These are phyloP conservation scores for Epicoccum sorghinum DNA, from an alignment of 2,329 filamentous ascomycete genomes.

Conservation along the genomic window DNA sequence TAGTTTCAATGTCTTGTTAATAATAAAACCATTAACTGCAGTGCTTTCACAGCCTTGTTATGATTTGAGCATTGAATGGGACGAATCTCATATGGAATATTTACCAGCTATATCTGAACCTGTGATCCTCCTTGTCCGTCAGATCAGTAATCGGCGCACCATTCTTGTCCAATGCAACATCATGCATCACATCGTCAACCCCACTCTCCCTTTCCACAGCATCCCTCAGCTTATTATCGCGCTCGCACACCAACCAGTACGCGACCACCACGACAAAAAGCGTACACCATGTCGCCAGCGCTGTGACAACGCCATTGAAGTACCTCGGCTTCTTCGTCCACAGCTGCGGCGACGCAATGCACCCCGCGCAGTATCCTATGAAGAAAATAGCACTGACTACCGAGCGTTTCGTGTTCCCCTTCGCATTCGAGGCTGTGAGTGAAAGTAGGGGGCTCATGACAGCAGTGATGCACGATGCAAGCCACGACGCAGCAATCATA, in stretches of 20 bases:
- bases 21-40: no score
- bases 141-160: conserved; percentile 4
- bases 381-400: conserved; percentile 57
- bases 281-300: conserved; percentile 51
- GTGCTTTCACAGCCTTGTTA: no score
- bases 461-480: conserved; percentile 35
- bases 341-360: conserved; percentile 56
- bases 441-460: conserved; percentile 24
- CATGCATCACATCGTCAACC: background rate
- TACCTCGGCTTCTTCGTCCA: conserved; percentile 55
- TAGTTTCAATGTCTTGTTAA: no score
- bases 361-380: conserved; percentile 57
- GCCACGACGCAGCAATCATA: conserved; percentile 57
- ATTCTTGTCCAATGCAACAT: conserved; percentile 5
- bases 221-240: conserved; percentile 1
- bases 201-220: background rate
- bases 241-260: conserved; percentile 6
- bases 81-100: background rate
- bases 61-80: no score
- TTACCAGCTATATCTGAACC: conserved; percentile 10
- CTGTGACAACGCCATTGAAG: conserved; percentile 55
- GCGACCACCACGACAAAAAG: conserved; percentile 3
- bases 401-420: conserved; percentile 59
- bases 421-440: conserved; percentile 57
- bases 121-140: conserved; percentile 3